Percentiles rank a stretch among this genome's conserved stretches.
These are phyloP conservation scores for Aquilaria malaccensis DNA, from an alignment of 345 rosid species.

Conservation along the genomic window DNA sequence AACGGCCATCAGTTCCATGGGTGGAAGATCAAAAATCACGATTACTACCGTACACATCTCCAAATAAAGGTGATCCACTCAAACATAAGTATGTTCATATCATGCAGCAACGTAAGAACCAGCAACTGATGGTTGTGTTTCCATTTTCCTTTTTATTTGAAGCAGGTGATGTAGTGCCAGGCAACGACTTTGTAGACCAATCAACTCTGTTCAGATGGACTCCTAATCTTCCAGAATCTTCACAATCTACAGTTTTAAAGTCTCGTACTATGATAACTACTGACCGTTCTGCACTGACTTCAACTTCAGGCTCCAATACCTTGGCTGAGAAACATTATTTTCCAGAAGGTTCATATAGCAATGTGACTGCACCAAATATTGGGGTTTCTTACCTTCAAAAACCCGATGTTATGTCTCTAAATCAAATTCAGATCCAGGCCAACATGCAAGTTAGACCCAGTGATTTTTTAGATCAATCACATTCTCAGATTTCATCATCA, in stretches of 20 bases:
- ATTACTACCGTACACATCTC: constrained; percentile 24
- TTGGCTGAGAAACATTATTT: constrained; percentile 20
- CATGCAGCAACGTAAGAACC: background rate
- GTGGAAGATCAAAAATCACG: constrained; percentile 34
- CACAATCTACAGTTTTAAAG: constrained; percentile 21
- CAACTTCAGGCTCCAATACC: constrained; percentile 27
- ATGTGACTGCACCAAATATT: constrained; percentile 21
- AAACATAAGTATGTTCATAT: too few relatives aligned
- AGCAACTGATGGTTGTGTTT: constrained; percentile 15
- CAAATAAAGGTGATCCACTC: constrained; percentile 45
- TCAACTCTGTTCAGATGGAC: constrained; percentile 30
- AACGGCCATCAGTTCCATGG: constrained; percentile 28
- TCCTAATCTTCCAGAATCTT: constrained; percentile 21
- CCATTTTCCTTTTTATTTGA: constrained; percentile 13
- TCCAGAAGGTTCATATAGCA: constrained; percentile 19
- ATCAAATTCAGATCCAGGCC: constrained; percentile 25
- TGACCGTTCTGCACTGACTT: constrained; percentile 21
- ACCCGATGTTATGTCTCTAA: constrained; percentile 16
- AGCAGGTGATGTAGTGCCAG: constrained; percentile 34
- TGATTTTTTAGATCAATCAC: constrained; percentile 21
- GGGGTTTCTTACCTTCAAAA: constrained; percentile 28
- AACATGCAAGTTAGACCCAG: constrained; percentile 30
- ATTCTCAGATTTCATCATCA: constrained; percentile 22
- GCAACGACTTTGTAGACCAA: constrained; percentile 33
- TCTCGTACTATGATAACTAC: constrained; percentile 29